Base-by-base conservation (phyloP, 2,329 filamentous ascomycete species). In the Cladophialophora chaetospira region DNA sequence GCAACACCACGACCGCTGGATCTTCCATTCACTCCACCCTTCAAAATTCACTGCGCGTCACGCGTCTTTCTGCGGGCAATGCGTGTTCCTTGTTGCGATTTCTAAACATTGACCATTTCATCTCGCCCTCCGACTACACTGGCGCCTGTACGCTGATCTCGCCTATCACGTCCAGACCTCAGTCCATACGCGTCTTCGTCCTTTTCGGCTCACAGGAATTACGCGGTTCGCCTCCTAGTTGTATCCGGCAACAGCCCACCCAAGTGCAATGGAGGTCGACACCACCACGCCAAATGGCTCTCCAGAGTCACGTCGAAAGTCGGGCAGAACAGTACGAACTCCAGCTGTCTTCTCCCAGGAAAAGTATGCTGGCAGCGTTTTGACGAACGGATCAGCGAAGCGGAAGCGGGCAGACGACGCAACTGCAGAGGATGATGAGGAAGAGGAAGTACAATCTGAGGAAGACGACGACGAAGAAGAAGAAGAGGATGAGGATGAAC, bases 401-500 rank as follows among this genome's bases (percentile, higher is more conserved):
- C 77, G 80, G 60, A 83, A 83, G 69, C 74, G 77, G 57, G 70
- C 71, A 4, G 68, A 72, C 11, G 70, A 74, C 9, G 69, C 72
- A 23, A 67, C 66, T 33, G 65, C 69, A 36, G 68, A 69, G 35
- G 63, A 67, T 26, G 63, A 64, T 13, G 64, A 66, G 4, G 65
- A 68, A 35, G 60, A 67, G 13, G 65, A 66, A 5, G 57, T 58
- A 10, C 59, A 65, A 13, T 65, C 64, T 15, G 63, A n/a, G n/a
- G n/a, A 65, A 15, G 65, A 64, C 15, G 63, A 65, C 8, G 63
- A 59, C 23, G 59, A 60, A 5, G 58, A 63, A 26, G 62, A 65
- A 29, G 67, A 67, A n/a, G 65, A 67, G 15, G 60, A 49, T 23
- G 67, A 70, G 19, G 66, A 63, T 31, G 68, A 72, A 47, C 71